Evolutionary conservation across 305 asterid genomes (phyloP), one percentile per base, ranked within the genome.

Genomic region (Fraxinus platypoda): DNA sequence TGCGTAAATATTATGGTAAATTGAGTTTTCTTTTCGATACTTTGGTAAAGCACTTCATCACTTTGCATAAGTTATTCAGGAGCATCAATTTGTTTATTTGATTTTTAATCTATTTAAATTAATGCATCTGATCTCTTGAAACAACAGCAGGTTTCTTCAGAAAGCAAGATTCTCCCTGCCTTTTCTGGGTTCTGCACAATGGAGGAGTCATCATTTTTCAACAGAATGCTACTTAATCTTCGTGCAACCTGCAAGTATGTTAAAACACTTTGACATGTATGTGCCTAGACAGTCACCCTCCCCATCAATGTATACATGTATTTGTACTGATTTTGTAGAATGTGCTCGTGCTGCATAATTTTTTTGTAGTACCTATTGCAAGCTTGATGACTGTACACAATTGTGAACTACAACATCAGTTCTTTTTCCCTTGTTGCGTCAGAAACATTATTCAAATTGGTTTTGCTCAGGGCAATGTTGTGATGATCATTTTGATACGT

Each of bases 211-310:
- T 86, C 93, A 8, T 52, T 87, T 52, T 86, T 90, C 80, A 85
- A 21, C 87, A 90, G 83, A 82, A 73, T 90, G 77, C 74, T 90
- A 90, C 92, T 88, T 25, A 88, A 85, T 81, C 89, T 90, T 83
- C 93, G 91, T 57, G 81, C 88, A 74, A 81, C 91, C 78, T 90
- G 91, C 91, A 90, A 84, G 92, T 90, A 87, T 8, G 78, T 66
- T 66, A 66, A 66, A 66, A 66, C 15, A 66, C 34, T 8, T 25
- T 25, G 74, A 66, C 17, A 26, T 9, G 35, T 66, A 17, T 15
- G 8, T 13, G 23, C 59, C 59, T 49, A 49, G 6, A 49, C 21
- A 4, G 21, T 17, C 21, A 49, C 59, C 7, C 59, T 49, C 8
- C 74, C 81, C 38, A 62, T 74, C 1, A 30, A 4, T 78, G 46